A percentile compares a stretch with the other conserved stretches of the same genome.
Conservation (phyloP, 805 yeast species). For the Saccharomycopsis fodiens region DNA sequence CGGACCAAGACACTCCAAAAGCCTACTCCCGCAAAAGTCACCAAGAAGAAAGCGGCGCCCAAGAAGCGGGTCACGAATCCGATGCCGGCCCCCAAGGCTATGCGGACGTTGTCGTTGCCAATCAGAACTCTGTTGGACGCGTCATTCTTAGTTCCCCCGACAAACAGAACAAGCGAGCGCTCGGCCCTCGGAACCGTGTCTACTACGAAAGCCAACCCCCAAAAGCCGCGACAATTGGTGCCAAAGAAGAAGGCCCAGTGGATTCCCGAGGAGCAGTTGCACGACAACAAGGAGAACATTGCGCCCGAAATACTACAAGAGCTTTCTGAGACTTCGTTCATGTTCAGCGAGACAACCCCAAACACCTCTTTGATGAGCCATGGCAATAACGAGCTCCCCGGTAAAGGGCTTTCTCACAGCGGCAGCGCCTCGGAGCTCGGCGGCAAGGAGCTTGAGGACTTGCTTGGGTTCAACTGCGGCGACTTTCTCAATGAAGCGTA, state of each 20-base stretch:
- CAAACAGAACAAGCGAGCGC: neutral
- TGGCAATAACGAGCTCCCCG: neutral
- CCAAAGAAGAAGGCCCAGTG: conserved; percentile 8
- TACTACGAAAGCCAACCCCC: neutral
- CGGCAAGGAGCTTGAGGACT: conserved; percentile 11
- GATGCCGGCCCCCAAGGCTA: conserved; percentile 40
- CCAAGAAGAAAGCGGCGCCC: neutral
- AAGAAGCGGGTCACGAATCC: conserved; percentile 33
- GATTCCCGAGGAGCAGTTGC: conserved; percentile 7
- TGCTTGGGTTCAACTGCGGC: conserved; percentile 12
- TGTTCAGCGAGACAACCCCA: conserved; percentile 1
- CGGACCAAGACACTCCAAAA: neutral
- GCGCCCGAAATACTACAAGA: conserved; percentile 1
- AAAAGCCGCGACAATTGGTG: neutral
- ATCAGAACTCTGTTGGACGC: conserved; percentile 1
- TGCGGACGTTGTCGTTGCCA: conserved; percentile 38
- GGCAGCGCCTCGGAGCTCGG: neutral
- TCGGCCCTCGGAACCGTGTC: neutral
- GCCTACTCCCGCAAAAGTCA: neutral
- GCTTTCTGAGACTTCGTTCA: conserved; percentile 6
- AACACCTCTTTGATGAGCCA: conserved; percentile 2
- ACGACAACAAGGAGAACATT: neutral
- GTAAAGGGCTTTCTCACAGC: too few species aligned
- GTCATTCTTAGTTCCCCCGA: neutral
- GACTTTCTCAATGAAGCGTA: conserved; percentile 9